These are phyloP conservation scores for Sclerotinia nivalis DNA, from an alignment of 2,329 filamentous ascomycete species.

Conservation along the genomic window DNA sequence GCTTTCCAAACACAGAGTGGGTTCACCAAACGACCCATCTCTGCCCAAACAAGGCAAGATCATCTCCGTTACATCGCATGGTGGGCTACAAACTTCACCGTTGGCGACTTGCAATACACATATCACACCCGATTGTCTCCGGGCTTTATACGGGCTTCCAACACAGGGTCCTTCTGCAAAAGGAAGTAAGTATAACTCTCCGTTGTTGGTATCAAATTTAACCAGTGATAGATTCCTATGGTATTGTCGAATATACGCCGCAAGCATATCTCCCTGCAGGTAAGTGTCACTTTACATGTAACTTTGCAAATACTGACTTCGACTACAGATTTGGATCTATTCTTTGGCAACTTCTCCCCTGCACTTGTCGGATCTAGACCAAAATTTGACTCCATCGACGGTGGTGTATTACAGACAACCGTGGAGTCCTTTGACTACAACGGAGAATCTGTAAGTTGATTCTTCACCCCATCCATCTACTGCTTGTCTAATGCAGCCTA, in stretches of 20 bases:
- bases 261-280: slow-evolving; percentile 53
- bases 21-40: slow-evolving; percentile 39
- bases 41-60: slow-evolving; percentile 40
- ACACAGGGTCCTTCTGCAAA: slow-evolving; percentile 39
- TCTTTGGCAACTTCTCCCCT: slow-evolving; percentile 49
- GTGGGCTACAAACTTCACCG: neutral
- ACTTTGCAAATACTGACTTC: neutral
- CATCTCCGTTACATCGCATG: neutral
- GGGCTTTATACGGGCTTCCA: slow-evolving; percentile 51
- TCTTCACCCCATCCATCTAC: neutral
- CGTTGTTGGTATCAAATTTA: neutral
- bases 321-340: slow-evolving; percentile 46
- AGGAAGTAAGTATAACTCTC: slow-evolving; percentile 23
- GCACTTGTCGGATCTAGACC: slow-evolving; percentile 49
- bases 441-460: slow-evolving; percentile 47
- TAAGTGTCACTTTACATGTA: neutral
- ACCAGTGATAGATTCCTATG: slow-evolving; percentile 45
- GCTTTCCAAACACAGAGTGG: slow-evolving; percentile 37
- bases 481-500: slow-evolving; percentile 8
- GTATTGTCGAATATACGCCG: slow-evolving; percentile 50
- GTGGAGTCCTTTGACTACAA: slow-evolving; percentile 44
- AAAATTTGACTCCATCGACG: slow-evolving; percentile 49
- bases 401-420: slow-evolving; percentile 47
- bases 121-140: slow-evolving; percentile 57
- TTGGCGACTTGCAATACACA: slow-evolving; percentile 49